Percentiles rank a stretch among this genome's conserved stretches.
These are phyloP conservation scores for Evernia prunastri DNA, from an alignment of 495 filamentous ascomycete genomes.

Conservation along the genomic window DNA sequence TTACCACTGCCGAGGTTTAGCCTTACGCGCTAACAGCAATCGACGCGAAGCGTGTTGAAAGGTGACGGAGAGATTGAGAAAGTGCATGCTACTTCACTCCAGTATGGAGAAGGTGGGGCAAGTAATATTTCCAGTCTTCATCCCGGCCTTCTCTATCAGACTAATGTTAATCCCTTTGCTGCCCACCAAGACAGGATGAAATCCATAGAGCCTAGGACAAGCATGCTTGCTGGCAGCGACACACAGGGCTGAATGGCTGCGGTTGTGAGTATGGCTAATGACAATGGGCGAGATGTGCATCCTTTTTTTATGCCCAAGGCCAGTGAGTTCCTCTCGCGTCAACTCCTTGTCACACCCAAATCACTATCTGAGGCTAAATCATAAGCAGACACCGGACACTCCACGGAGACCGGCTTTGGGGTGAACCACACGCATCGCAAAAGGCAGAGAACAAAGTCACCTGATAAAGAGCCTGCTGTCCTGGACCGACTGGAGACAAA, in stretches of 20 bases:
- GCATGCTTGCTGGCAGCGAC: not conserved
- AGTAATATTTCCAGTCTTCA: not conserved
- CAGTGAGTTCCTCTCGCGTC: slow-evolving; percentile 25
- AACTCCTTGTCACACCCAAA: slow-evolving; percentile 23
- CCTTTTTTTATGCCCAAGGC: slow-evolving; percentile 37
- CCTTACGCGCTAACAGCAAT: slow-evolving; percentile 1
- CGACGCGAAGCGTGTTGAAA: slow-evolving; percentile 9
- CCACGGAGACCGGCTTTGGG: slow-evolving; percentile 17
- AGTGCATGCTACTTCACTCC: not conserved
- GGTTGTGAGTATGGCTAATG: slow-evolving; percentile 21
- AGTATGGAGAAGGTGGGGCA: not conserved
- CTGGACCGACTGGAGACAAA: not conserved
- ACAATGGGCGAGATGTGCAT: slow-evolving; percentile 32
- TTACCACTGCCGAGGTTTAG: slow-evolving; percentile 5
- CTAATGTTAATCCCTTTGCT: not conserved
- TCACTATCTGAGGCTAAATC: slow-evolving; percentile 10
- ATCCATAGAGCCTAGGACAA: not conserved
- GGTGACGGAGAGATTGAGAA: not conserved
- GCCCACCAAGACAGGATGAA: not conserved
- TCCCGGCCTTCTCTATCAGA: not conserved
- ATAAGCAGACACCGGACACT: not conserved
- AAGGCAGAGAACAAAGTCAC: slow-evolving; percentile 36
- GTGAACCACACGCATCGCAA: slow-evolving; percentile 33
- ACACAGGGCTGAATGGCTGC: slow-evolving; percentile 19
- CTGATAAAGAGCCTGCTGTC: not conserved